Evolutionary conservation across 2,329 filamentous ascomycete species (phyloP).

Genomic region (Aspergillus brasiliensis): DNA sequence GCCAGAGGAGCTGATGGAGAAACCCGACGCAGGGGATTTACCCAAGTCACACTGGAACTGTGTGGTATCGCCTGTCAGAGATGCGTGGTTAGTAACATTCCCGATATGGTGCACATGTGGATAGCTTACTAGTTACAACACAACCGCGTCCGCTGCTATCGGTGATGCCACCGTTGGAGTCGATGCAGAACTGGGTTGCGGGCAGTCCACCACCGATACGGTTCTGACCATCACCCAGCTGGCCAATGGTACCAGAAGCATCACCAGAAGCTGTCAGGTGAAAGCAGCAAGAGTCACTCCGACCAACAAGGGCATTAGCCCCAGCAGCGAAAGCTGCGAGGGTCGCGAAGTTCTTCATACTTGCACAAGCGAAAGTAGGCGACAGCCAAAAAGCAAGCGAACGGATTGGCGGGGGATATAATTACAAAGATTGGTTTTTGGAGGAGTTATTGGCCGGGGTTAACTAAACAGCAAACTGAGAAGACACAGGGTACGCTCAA

Average conservation of each 20-base stretch:
- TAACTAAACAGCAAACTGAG: background rate
- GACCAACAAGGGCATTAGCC: constrained; percentile 46
- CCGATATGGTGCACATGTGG: background rate
- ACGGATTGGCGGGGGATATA: constrained; percentile 9
- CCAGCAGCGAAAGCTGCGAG: constrained; percentile 43
- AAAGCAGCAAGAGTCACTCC: constrained; percentile 54
- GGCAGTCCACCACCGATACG: constrained; percentile 55
- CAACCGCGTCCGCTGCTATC: constrained; percentile 62
- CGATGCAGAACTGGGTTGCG: constrained; percentile 57
- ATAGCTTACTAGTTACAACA: constrained; percentile 60
- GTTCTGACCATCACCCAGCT: constrained; percentile 64
- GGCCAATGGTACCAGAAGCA: constrained; percentile 57
- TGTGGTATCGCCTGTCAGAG: constrained; percentile 53
- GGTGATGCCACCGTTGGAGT: constrained; percentile 55
- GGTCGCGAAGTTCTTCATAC: constrained; percentile 44
- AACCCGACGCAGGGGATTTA: constrained; percentile 56
- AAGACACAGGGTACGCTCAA: constrained; percentile 3
- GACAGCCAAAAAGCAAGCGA: constrained; percentile 13
- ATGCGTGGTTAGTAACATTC: constrained; percentile 14
- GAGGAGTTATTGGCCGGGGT: background rate
- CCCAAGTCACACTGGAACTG: constrained; percentile 65
- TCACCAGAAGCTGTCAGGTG: constrained; percentile 54
- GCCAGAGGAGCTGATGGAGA: constrained; percentile 58
- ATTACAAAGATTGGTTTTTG: constrained; percentile 10
- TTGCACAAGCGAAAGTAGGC: constrained; percentile 14